phyloP scores from a whole-genome alignment of 306 rosid genomes.

The Dalbergia oliveri region DNA sequence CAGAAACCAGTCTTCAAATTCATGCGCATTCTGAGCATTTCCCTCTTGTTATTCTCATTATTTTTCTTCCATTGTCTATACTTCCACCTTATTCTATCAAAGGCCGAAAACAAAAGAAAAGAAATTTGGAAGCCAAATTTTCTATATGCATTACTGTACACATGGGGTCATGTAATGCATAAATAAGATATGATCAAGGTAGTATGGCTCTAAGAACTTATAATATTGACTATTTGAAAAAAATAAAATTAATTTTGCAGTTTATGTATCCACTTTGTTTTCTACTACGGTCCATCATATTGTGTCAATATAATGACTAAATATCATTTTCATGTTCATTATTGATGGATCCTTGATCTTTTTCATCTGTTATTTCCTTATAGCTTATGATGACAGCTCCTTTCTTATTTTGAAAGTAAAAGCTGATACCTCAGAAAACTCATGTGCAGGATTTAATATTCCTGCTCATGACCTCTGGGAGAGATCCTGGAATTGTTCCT shows the following conservation, averaged over 20 bases:
- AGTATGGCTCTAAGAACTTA: neutral
- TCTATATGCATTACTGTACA: neutral
- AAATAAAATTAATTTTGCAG: neutral
- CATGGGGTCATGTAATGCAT: slow-evolving; percentile 14
- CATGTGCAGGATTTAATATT: slow-evolving; percentile 81
- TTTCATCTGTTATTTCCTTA: slow-evolving; percentile 23
- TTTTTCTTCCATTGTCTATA: neutral
- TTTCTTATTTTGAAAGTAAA: slow-evolving; percentile 45
- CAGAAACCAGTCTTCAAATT: slow-evolving; percentile 25
- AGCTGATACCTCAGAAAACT: slow-evolving; percentile 50
- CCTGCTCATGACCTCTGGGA: slow-evolving; percentile 82
- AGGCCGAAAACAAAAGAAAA: neutral
- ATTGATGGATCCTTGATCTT: slow-evolving; percentile 27
- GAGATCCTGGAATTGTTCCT: slow-evolving; percentile 97
- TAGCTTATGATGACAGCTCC: slow-evolving; percentile 8
- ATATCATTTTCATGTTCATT: slow-evolving; percentile 37
- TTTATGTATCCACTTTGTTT: neutral
- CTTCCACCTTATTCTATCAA: neutral
- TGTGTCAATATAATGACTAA: slow-evolving; percentile 1
- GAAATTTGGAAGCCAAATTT: neutral
- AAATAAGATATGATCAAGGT: slow-evolving; percentile 3
- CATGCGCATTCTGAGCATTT: neutral
- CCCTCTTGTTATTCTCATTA: neutral
- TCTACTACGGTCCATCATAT: neutral
- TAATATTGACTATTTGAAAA: slow-evolving; percentile 4